phyloP scores from a whole-genome alignment of 345 rosid genomes.

The Boechera stricta region DNA sequence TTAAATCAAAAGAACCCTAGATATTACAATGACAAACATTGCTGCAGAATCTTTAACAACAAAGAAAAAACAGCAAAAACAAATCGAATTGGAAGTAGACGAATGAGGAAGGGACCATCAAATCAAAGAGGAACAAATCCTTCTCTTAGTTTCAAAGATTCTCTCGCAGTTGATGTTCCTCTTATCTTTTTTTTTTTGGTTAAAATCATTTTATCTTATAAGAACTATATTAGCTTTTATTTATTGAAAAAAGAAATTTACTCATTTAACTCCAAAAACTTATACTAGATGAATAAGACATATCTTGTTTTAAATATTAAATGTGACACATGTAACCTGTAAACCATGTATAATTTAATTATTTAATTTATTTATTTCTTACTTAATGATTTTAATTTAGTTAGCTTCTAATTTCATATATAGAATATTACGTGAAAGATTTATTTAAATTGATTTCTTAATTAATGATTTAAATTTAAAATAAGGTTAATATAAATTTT shows the following conservation, averaged over 20 bases:
- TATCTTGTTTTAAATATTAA: neutral
- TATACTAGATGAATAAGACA: neutral
- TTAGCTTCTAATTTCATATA: too few species aligned
- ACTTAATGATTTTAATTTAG: neutral
- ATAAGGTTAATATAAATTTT: too few species aligned
- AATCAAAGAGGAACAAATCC: neutral
- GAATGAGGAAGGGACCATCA: neutral
- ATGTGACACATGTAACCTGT: neutral
- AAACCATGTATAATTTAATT: neutral
- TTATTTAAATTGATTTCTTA: too few species aligned
- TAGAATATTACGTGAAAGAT: too few species aligned
- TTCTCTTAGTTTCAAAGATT: neutral
- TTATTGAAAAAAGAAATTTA: neutral
- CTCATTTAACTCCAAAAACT: neutral
- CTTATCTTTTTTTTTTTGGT: neutral
- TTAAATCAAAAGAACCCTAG: neutral
- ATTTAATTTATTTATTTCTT: neutral
- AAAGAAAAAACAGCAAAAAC: neutral
- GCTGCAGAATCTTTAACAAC: neutral
- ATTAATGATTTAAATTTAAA: too few species aligned
- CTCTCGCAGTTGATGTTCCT: neutral
- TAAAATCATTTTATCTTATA: neutral
- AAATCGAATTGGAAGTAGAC: neutral
- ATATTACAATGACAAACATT: neutral
- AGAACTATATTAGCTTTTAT: neutral